These are phyloP conservation scores for Agastache rugosa DNA, from an alignment of 257 asterid genomes.

Conservation along the genomic window DNA sequence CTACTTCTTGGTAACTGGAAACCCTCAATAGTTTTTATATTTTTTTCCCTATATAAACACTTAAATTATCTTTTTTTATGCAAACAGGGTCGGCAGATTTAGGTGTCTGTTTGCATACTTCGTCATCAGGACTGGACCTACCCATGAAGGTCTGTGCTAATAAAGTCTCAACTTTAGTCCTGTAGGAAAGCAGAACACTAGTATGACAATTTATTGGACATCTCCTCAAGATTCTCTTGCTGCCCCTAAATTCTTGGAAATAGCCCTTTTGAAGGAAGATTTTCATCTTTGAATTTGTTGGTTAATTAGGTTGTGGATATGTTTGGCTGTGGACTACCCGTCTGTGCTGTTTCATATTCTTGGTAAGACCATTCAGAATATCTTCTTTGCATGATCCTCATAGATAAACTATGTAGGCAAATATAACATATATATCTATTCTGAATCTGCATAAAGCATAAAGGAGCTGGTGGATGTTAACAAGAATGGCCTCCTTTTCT, in stretches of 20 bases:
- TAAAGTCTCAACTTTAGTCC: conserved; percentile 25
- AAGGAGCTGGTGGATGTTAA: conserved; percentile 85
- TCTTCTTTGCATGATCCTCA: conserved; percentile 24
- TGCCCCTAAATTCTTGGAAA: neutral
- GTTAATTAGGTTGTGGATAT: conserved; percentile 85
- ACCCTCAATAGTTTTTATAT: conserved; percentile 10
- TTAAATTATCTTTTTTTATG: conserved; percentile 32
- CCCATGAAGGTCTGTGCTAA: conserved; percentile 84
- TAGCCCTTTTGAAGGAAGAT: conserved; percentile 17
- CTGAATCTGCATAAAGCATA: conserved; percentile 57
- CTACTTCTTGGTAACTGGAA: conserved; percentile 83
- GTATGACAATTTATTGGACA: neutral
- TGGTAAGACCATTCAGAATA: conserved; percentile 58
- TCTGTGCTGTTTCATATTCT: conserved; percentile 96
- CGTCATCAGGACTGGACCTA: conserved; percentile 94
- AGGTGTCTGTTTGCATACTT: conserved; percentile 94
- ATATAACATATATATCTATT: conserved; percentile 20
- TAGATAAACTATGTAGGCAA: conserved; percentile 7
- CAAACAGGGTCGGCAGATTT: conserved; percentile 88
- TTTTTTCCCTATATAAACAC: conserved; percentile 2
- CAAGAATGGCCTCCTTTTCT: conserved; percentile 90
- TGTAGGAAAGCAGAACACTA: neutral
- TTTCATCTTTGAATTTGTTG: conserved; percentile 34
- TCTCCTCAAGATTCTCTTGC: conserved; percentile 3
- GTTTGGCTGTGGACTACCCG: conserved; percentile 98